Evolutionary conservation across 257 asterid genomes (phyloP).

Genomic region (Euphrasia confusa): DNA sequence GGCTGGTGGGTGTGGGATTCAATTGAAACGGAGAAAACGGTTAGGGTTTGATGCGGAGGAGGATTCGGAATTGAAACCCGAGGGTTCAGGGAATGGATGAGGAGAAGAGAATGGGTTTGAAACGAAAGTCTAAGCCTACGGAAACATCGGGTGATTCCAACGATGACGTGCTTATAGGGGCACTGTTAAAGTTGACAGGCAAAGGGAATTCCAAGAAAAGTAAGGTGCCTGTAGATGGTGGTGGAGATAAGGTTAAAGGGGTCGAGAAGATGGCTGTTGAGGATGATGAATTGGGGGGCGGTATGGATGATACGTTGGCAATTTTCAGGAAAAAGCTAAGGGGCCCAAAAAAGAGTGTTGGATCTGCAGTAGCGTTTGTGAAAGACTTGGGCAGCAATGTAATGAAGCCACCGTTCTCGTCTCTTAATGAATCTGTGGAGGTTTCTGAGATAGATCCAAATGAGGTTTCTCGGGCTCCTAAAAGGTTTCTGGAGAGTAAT

Average conservation of each 20-base stretch:
- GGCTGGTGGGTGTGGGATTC: constrained; percentile 30
- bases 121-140: constrained; percentile 41
- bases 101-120: constrained; percentile 47
- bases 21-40: constrained; percentile 34
- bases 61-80: constrained; percentile 41
- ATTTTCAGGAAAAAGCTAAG: constrained; percentile 75
- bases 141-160: constrained; percentile 47
- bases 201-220: constrained; percentile 51
- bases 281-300: constrained; percentile 56
- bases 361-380: constrained; percentile 30
- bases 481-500: constrained; percentile 27
- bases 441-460: constrained; percentile 29
- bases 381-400: constrained; percentile 27
- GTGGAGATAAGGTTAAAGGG: constrained; percentile 35
- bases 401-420: constrained; percentile 30
- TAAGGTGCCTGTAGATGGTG: constrained; percentile 43
- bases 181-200: constrained; percentile 63
- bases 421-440: constrained; percentile 30
- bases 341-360: constrained; percentile 64
- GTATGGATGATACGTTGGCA: constrained; percentile 93
- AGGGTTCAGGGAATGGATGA: constrained; percentile 62
- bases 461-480: constrained; percentile 27
- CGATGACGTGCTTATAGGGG: constrained; percentile 80
- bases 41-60: constrained; percentile 52
- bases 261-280: constrained; percentile 36